Evolutionary conservation across 148 eudicot genomes (phyloP), one percentile per base, ranked within the genome.

Genomic region (Rhododendron simsii): DNA sequence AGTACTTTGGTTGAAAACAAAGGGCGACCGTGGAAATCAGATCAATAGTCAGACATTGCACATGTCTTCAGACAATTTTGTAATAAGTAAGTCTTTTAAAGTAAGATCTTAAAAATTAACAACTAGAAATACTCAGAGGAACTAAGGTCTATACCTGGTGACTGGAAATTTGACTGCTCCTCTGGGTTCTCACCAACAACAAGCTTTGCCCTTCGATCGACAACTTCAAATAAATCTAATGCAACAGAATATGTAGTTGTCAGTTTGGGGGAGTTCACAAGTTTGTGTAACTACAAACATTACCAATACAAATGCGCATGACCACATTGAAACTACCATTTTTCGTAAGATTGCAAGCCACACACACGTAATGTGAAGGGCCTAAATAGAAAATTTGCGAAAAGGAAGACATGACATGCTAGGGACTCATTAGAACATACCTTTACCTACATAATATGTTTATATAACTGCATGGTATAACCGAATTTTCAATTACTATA

Each of bases 171-270:
- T 30, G 90, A 81, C 86, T 91, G 94, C 89, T 97, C 99, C 74
- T 97, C 98, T 86, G 94, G 61, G 80, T 94, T 89, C 81, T 96
- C 99, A 77, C 93, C 94, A 82, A 91, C 99, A 30, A 90, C 99
- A 88, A 94, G 95, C 92, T 97, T 97, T 80, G 98, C 99, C 91
- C 95, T 95, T 73, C 98, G 92, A 87, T 97, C 99, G 67, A 97
- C 99, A 78, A 94, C 98, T 89, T 97, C 99, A 84, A 97, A 97
- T 91, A 97, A 91, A 90, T 94, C 99, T 97, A 89, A 81, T 50
- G 85, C 88, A 83, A 50, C 45, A 89, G 28, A 83, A 80, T 23
- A 18, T 23, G 73, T 26, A 37, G 20, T 44, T 73, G 79, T 85
- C 78, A 83, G 20, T 59, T 83, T 21, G 23, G 47, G 35, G 21